These are phyloP conservation scores for Kwoniella dendrophila DNA, from an alignment of 768 basidiomycete species.

Conservation along the genomic window DNA sequence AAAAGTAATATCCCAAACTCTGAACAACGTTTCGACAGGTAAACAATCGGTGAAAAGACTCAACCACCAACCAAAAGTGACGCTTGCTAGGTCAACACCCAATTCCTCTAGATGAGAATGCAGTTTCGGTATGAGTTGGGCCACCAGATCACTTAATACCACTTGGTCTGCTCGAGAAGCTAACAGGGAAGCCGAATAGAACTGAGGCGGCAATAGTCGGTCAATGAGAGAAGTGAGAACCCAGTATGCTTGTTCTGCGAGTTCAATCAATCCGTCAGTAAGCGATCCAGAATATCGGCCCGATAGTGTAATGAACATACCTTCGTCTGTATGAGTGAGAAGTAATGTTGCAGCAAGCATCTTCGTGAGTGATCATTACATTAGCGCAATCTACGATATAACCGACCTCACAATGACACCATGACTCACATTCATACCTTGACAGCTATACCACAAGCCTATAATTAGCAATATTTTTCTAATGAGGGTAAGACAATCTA, in stretches of 20 bases:
- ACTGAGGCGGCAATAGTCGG: constrained; percentile 82
- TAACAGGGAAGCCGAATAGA: constrained; percentile 87
- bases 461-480: neutral
- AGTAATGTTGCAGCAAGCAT: constrained; percentile 92
- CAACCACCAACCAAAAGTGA: constrained; percentile 98
- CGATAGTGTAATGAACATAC: constrained; percentile 27
- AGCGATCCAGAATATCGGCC: neutral
- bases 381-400: neutral
- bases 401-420: neutral
- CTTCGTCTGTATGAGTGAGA: constrained; percentile 85
- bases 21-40: constrained; percentile 89
- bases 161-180: constrained; percentile 92
- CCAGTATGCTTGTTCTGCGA: constrained; percentile 89
- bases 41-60: constrained; percentile 94
- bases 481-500: neutral
- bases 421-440: constrained; percentile 45
- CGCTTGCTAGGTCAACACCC: constrained; percentile 86
- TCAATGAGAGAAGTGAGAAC: constrained; percentile 86
- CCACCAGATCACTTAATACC: constrained; percentile 84
- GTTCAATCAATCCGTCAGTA: constrained; percentile 2
- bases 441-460: constrained; percentile 59
- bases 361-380: constrained; percentile 62
- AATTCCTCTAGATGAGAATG: constrained; percentile 73
- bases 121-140: constrained; percentile 73
- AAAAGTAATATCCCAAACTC: constrained; percentile 95